phyloP scores from a whole-genome alignment of 2,329 filamentous ascomycete genomes.

The Chaetomium olivaceum region DNA sequence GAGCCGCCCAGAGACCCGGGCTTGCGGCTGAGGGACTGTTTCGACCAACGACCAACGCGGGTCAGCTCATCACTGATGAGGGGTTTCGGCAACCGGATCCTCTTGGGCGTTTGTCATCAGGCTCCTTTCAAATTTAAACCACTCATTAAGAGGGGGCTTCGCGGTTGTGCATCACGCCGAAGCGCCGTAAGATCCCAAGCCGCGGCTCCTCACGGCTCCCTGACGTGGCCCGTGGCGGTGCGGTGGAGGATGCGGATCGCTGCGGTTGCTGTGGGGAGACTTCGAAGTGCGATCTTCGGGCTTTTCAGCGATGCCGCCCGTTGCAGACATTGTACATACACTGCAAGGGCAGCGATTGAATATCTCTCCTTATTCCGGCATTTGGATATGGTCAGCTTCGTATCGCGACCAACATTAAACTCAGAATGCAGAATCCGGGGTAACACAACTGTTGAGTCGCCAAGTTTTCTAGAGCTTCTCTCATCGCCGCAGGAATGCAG shows the following conservation, averaged over 20 bases:
- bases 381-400: background rate
- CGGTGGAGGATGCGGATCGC: background rate
- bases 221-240: slow-evolving; percentile 18
- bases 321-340: background rate
- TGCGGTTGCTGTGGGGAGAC: slow-evolving; percentile 3
- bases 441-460: background rate
- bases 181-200: background rate
- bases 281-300: background rate
- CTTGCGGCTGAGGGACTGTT: slow-evolving; percentile 1
- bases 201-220: background rate
- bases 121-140: background rate
- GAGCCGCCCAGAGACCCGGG: background rate
- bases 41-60: background rate
- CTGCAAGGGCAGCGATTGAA: background rate
- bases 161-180: background rate
- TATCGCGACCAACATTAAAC: background rate
- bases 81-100: background rate
- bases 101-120: background rate
- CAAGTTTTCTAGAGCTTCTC: slow-evolving; percentile 10
- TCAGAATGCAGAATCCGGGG: slow-evolving; percentile 7
- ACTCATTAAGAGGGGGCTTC: background rate
- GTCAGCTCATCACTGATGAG: background rate
- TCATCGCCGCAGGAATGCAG: slow-evolving; percentile 6
- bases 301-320: background rate
- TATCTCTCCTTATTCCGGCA: background rate